A percentile compares a stretch with the other conserved stretches of the same genome.
phyloP scores from a whole-genome alignment of 768 basidiomycete genomes.

The Boletus sensibilis region DNA sequence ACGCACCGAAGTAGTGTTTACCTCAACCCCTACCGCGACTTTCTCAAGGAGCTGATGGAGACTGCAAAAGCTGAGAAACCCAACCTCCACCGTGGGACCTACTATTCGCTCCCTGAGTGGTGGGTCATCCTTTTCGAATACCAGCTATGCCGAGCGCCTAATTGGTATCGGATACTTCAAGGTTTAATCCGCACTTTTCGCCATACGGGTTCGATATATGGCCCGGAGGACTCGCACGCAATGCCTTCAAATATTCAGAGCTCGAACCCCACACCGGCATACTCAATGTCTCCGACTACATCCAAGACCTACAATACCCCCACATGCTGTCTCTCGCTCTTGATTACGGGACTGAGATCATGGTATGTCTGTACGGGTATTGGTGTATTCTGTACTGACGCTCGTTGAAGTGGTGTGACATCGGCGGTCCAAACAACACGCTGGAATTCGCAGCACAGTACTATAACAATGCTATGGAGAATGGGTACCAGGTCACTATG shows the following conservation, averaged over 20 bases:
- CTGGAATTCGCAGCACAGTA: slow-evolving; percentile 44
- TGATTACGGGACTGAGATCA: slow-evolving; percentile 53
- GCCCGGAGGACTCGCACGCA: slow-evolving; percentile 55
- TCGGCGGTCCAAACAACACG: slow-evolving; percentile 49
- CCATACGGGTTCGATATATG: slow-evolving; percentile 49
- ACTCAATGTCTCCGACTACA: slow-evolving; percentile 48
- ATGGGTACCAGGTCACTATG: slow-evolving; percentile 47
- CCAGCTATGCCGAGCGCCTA: neutral
- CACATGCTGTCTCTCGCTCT: slow-evolving; percentile 51
- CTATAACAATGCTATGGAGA: slow-evolving; percentile 43
- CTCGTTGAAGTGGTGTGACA: slow-evolving; percentile 51
- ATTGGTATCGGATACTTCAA: slow-evolving; percentile 12
- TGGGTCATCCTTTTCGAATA: slow-evolving; percentile 10
- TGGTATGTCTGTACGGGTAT: slow-evolving; percentile 35
- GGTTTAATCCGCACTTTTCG: slow-evolving; percentile 56
- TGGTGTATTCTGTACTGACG: slow-evolving; percentile 8
- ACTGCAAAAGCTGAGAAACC: slow-evolving; percentile 51
- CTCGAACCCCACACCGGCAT: slow-evolving; percentile 56
- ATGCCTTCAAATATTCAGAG: slow-evolving; percentile 45
- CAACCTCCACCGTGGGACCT: slow-evolving; percentile 53
- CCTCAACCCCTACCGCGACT: slow-evolving; percentile 51
- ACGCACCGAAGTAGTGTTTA: slow-evolving; percentile 49
- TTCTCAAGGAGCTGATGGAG: slow-evolving; percentile 49
- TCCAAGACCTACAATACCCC: slow-evolving; percentile 49
- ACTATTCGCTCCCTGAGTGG: slow-evolving; percentile 60